Evolutionary conservation across 2,329 filamentous ascomycete genomes (phyloP).

Genomic region (Calonectria hawksworthii): DNA sequence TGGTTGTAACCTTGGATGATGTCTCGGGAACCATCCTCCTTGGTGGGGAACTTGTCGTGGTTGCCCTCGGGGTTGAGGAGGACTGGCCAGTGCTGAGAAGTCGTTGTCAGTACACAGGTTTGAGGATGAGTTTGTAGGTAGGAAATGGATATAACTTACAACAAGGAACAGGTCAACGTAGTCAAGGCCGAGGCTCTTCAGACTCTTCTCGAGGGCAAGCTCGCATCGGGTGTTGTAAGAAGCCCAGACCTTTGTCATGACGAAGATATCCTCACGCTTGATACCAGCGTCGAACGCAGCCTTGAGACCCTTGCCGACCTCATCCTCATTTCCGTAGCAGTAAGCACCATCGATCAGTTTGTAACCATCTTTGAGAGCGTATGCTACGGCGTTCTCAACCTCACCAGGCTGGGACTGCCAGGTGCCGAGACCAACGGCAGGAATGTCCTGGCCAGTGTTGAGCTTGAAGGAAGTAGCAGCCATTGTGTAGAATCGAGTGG

Average conservation of each 20-base stretch:
- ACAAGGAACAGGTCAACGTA: constrained; percentile 87
- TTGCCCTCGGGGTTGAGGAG: constrained; percentile 86
- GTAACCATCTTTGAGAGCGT: constrained; percentile 71
- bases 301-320: constrained; percentile 83
- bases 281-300: constrained; percentile 79
- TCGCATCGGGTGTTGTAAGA: constrained; percentile 81
- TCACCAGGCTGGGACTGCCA: constrained; percentile 74
- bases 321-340: constrained; percentile 85
- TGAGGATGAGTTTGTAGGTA: neutral
- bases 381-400: constrained; percentile 69
- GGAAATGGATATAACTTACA: constrained; percentile 48
- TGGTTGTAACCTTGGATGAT: constrained; percentile 78
- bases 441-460: constrained; percentile 75
- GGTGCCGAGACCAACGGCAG: constrained; percentile 74
- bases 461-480: constrained; percentile 71
- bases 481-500: constrained; percentile 55
- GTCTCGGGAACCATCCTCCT: constrained; percentile 80
- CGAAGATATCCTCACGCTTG: constrained; percentile 84
- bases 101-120: neutral
- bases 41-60: constrained; percentile 81
- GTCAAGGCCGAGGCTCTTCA: constrained; percentile 80
- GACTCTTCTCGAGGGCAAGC: constrained; percentile 78
- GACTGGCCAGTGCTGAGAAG: constrained; percentile 79
- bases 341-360: constrained; percentile 79
- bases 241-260: constrained; percentile 89